Evolutionary conservation across 768 basidiomycete species (phyloP), one percentile per base, ranked within the genome.

Genomic region (Candolleomyces eurysporus): DNA sequence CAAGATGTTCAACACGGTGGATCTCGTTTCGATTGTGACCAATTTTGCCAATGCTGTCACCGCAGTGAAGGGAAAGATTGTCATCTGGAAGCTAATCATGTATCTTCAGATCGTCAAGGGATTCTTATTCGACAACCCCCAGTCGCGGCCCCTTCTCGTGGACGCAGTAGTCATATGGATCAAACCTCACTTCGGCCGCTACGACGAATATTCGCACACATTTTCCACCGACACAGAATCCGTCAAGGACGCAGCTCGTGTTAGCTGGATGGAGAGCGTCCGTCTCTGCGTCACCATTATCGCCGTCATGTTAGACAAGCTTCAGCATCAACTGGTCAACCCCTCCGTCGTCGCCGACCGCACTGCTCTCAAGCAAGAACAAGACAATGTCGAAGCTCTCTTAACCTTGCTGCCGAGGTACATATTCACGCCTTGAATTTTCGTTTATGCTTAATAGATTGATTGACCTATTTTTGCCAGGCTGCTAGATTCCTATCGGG

Each of bases 71-170:
- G 93, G 95, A 30, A 94, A 92, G 70, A 91, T 96, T 50, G 85
- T 92, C 57, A 89, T 94, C 58, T 94, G 94, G 90, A 95, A 95
- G 73, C 82, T 98, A 50, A 89, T 96, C 67, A 90, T 97, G 86
- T 92, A 95, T 69, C 81, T 96, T 42, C 94, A 96, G 68, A 86
- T 98, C 61, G 92, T 94, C 26, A 91, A 92, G 67, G 87, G 91
- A 21, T 91, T 92, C 73, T 73, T 96, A 53, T 96, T 98, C 70
- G 92, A 95, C 67, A 86, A 90, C 61, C 76, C 89, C 0, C 82
- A 91, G 58, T 88, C 91, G 14, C 86, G 96, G 31, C 81, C 88
- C 0, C 75, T 91, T 5, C 79, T 98, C 2, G 88, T 96, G 7
- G 95, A 97, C 64, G 86, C 89, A 19, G 86, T 98, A 30, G 88